Evolutionary conservation across 148 eudicot genomes (phyloP).

Genomic region (Rhododendron ovatum): DNA sequence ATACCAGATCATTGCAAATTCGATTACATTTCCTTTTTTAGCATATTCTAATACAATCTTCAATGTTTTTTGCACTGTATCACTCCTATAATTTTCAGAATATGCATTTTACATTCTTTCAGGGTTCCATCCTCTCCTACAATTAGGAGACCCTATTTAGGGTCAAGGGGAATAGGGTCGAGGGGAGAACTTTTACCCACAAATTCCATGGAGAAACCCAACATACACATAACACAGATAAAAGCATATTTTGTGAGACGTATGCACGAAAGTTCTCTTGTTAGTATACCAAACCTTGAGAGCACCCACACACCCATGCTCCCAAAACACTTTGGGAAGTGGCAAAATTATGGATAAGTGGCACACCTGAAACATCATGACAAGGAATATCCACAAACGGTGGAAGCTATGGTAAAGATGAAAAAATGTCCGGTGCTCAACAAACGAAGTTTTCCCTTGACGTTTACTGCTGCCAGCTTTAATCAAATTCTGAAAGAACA

Average conservation of each 20-base stretch:
- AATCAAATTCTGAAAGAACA: conserved; percentile 39
- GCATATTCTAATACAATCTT: too few relatives aligned
- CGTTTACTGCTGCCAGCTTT: conserved; percentile 63
- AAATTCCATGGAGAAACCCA: not conserved
- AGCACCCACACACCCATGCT: not conserved
- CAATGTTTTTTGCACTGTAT: not conserved
- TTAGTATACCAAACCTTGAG: not conserved
- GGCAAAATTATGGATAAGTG: conserved; percentile 2
- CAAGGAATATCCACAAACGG: conserved; percentile 94
- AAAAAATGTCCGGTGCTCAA: conserved; percentile 90
- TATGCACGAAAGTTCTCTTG: not conserved
- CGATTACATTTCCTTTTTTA: not conserved
- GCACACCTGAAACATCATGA: conserved; percentile 94
- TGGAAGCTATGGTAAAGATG: conserved; percentile 98
- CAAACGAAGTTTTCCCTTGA: conserved; percentile 93
- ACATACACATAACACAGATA: not conserved
- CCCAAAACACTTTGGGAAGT: not conserved
- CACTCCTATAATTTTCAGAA: not conserved
- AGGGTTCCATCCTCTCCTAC: not conserved
- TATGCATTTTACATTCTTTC: not conserved
- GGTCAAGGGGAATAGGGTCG: not conserved
- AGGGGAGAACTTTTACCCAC: not conserved
- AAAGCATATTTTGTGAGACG: not conserved
- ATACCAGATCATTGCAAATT: not conserved
- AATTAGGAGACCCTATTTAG: not conserved